phyloP scores from a whole-genome alignment of 495 filamentous ascomycete genomes.

The Recurvomyces mirabilis region DNA sequence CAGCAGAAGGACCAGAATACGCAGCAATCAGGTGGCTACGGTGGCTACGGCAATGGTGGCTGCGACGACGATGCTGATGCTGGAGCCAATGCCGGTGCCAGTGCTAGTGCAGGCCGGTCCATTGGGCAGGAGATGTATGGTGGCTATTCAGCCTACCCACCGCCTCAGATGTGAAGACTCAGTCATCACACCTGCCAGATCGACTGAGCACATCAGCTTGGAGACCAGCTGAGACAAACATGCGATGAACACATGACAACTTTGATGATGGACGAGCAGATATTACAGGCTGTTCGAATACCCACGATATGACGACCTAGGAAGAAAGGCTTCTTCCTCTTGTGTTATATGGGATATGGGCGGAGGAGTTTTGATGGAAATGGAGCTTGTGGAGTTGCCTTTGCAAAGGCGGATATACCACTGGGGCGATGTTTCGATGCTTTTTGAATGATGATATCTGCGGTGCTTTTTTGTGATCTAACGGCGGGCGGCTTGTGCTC shows the following conservation, averaged over 20 bases:
- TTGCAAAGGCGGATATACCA: conserved; percentile 18
- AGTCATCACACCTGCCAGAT: too few species aligned
- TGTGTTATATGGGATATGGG: too few species aligned
- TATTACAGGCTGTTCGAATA: neutral
- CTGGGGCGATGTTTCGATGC: neutral
- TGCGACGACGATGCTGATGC: neutral
- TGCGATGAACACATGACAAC: neutral
- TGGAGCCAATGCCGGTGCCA: neutral
- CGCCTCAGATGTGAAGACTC: too few species aligned
- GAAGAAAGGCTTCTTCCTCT: neutral
- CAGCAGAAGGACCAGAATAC: neutral
- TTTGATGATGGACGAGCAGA: neutral
- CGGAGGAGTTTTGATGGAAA: too few species aligned
- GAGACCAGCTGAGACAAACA: too few species aligned
- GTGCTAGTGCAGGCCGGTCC: neutral
- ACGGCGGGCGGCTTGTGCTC: neutral
- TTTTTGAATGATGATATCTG: neutral
- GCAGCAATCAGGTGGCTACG: neutral
- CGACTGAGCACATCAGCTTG: too few species aligned
- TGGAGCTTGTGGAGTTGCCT: too few species aligned
- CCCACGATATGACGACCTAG: neutral
- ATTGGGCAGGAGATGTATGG: neutral
- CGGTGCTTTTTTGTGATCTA: neutral
- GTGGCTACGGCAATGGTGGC: too few species aligned
- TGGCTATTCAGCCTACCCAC: too few species aligned